Evolutionary conservation across 164 flowering plant species (phyloP), one percentile per base, ranked within the genome.

Genomic region (Magnolia officinalis): DNA sequence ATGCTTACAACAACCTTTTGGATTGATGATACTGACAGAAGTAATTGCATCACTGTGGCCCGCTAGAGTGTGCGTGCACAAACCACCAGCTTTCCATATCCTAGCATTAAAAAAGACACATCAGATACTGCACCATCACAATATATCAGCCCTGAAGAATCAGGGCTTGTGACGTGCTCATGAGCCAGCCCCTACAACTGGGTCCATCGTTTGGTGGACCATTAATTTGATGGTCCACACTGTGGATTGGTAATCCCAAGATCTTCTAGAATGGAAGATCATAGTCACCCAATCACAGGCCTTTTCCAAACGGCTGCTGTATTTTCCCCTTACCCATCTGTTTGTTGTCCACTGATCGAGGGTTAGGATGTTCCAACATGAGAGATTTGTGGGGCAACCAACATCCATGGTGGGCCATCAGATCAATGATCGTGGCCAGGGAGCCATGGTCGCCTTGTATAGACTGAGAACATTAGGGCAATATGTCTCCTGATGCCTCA

Each of bases 11-110:
- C 21, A 77, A 96, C 99, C 99, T 84, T 85, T 85, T 45, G 83
- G 75, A 66, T 85, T 87, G 73, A 90, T 31, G 66, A 87, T 50
- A 77, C 89, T 77, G 76, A 92, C 88, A 78, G 97, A 88, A 78
- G 92, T 86, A 78, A 96, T 70, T 58, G 95, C 92, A 79, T 74
- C 91, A 75, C 67, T 83, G 71, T 96, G 99, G 50, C 99, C 99
- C 81, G 88, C 97, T 50, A 92, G 75, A 51, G 91, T 73, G 84
- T 92, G 98, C 1, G 94, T 84, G 80, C 98, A 96, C 20, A 75
- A 13, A 65, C 92, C 93, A 80, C 90, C 85, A 77, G 83, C 81
- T 80, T 85, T 88, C 99, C 99, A 96, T 71, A 96, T 72, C 88
- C 99, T 96, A 73, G 37, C 75, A 73, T 73, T 63, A 59, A 19